These are phyloP conservation scores for Clonostachys rhizophaga DNA, from an alignment of 2,329 filamentous ascomycete species.

Conservation along the genomic window DNA sequence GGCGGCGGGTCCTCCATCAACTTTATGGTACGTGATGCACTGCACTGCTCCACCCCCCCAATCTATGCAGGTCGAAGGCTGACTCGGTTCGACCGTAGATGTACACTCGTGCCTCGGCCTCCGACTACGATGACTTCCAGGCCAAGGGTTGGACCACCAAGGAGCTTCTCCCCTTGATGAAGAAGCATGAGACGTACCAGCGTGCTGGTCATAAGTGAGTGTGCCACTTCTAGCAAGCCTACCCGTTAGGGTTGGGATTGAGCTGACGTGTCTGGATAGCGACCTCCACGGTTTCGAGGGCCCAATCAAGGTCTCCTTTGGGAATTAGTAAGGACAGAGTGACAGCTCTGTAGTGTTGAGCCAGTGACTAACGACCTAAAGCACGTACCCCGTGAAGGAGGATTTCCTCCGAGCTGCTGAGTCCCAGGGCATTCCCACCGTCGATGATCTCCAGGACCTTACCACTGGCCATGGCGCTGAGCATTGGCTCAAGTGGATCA, in stretches of 20 bases:
- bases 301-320: slow-evolving; percentile 78
- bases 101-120: slow-evolving; percentile 68
- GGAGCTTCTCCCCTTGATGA: slow-evolving; percentile 72
- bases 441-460: slow-evolving; percentile 73
- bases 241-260: not conserved
- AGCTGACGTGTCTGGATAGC: not conserved
- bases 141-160: slow-evolving; percentile 76
- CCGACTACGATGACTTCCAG: slow-evolving; percentile 75
- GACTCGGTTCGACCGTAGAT: slow-evolving; percentile 34
- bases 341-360: slow-evolving; percentile 10
- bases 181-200: slow-evolving; percentile 77
- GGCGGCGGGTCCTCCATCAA: slow-evolving; percentile 73
- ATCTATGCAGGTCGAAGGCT: not conserved
- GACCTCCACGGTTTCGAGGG: slow-evolving; percentile 74
- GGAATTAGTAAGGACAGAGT: slow-evolving; percentile 48
- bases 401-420: slow-evolving; percentile 72
- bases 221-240: not conserved
- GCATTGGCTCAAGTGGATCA: slow-evolving; percentile 86
- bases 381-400: slow-evolving; percentile 74
- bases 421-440: slow-evolving; percentile 67
- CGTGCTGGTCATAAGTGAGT: slow-evolving; percentile 45
- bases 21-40: slow-evolving; percentile 51
- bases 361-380: slow-evolving; percentile 12
- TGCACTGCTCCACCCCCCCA: slow-evolving; percentile 20
- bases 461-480: slow-evolving; percentile 66